Base-by-base conservation (phyloP, 805 yeast genomes). In the Sporopachydermia lactativora region DNA sequence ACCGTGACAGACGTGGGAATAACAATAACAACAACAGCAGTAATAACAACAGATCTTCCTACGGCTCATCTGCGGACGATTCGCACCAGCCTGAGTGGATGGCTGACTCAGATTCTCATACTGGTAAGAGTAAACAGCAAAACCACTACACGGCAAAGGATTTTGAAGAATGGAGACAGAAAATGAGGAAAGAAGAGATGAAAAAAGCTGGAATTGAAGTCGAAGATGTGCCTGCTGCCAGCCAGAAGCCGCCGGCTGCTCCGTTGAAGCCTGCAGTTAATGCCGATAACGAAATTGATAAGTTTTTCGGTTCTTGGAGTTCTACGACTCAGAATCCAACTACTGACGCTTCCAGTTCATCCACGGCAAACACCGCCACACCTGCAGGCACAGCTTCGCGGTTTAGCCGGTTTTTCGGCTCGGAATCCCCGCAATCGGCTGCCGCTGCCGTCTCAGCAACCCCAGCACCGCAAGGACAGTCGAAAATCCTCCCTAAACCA, bases 221-320 rank as follows among this genome's bases (percentile, higher is more conserved):
- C n/a, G 13, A 8, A 8, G 31, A 24, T 8, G n/a, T 8, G 8
- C 31, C 31, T 24, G 8, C 31, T 24, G n/a, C 31, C 8, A 8
- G 13, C 8, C 8, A 8, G n/a, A 8, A 24, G n/a, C 13, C n/a
- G 31, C 31, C 31, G 8, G n/a, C 31, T 8, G 31, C 8, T 8
- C 31, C 8, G 31, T n/a, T 24, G 8, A 24, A 24, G 31, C 31
- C 31, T 8, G 31, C n/a, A 8, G 48, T 40, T 46, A 42, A 45
- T 17, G 18, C 19, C 19, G 24, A 36, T 17, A 45, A 39, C 31
- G 17, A 47, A 47, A 18, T 39, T 38, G 40, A 39, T 11, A 17
- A 31, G n/a, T 54, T 55, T 14, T 40, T 47, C 24, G 44, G 49
- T 16, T 46, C 48, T 17, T 37, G 37, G 46, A 18, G 45, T 50